Evolutionary conservation across 83 land plant species (phyloP), one percentile per base, ranked within the genome.

Genomic region (Thuja plicata): DNA sequence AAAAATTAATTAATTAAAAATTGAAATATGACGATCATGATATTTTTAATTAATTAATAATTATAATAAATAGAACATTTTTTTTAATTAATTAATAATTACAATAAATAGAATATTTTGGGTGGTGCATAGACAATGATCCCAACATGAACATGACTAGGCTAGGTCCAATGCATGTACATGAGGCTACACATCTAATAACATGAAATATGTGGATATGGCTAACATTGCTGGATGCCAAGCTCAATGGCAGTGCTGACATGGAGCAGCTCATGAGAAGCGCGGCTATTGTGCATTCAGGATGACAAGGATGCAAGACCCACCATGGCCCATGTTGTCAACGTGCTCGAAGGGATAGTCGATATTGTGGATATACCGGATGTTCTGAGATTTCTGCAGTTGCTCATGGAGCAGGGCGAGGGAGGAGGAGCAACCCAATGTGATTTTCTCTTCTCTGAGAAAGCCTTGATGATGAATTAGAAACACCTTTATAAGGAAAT

Each of bases 231-330:
- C 83, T 92, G 46, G 98, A 96, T 50, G 89, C 77, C 1, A 83
- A 88, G 27, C 73, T 96, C 30, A 90, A 89, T 16, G 84, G 91
- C 5, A 88, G 87, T 37, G 96, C 92, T n/a, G 89, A 93, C 46
- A 54, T 19, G 57, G 89, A 88, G 62, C 94, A 95, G 92, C 86
- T 93, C n/a, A n/a, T n/a, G 16, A 85, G 41, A 16, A 89, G 86
- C 30, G 88, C 90, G 1, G 84, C 91, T 6, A 90, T 74, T 43
- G 92, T 96, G 97, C 82, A 91, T 96, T 24, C 95, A 96, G 91
- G 97, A 92, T 66, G 93, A 94, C 3, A 93, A 92, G 37, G 5
- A 57, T 52, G 71, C 87, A 19, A 91, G 97, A 40, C 97, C 96
- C 8, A 46, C 96, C 0, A 93, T 94, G 95, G 88, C 92, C 27